Percentiles rank a stretch among this genome's conserved stretches.
phyloP scores from a whole-genome alignment of 768 basidiomycete genomes.

The Tubosaeta sp. region DNA sequence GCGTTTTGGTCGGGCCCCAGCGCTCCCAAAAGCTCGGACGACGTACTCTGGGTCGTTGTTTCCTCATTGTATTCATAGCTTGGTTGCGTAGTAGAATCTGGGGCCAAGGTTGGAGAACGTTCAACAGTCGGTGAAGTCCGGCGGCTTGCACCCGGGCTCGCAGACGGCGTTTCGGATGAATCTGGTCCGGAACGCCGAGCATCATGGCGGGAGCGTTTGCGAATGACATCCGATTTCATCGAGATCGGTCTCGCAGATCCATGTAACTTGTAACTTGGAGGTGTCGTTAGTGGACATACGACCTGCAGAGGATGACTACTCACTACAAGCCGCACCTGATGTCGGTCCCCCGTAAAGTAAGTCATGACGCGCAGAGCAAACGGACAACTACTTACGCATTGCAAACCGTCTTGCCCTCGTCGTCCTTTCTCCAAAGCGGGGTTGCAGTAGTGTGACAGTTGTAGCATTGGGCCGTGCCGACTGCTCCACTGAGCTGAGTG shows the following conservation, averaged over 20 bases:
- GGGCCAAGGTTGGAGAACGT: conserved; percentile 61
- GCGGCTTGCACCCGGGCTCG: conserved; percentile 68
- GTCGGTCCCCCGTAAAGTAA: conserved; percentile 6
- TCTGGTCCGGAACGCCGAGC: conserved; percentile 55
- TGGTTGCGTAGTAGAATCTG: conserved; percentile 64
- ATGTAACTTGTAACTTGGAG: conserved; percentile 67
- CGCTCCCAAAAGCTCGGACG: conserved; percentile 52
- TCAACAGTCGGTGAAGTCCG: conserved; percentile 65
- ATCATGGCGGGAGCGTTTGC: conserved; percentile 81
- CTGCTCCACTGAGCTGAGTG: conserved; percentile 27
- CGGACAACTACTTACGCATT: conserved; percentile 68
- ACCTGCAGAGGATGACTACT: conserved; percentile 24
- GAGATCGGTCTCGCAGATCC: conserved; percentile 83
- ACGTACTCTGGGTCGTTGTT: conserved; percentile 31
- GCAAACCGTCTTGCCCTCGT: conserved; percentile 88
- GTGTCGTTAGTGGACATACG: conserved; percentile 8
- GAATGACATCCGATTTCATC: conserved; percentile 89
- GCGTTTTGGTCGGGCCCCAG: conserved; percentile 34
- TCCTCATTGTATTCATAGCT: conserved; percentile 50
- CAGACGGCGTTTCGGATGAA: conserved; percentile 66
- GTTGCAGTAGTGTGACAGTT: conserved; percentile 89
- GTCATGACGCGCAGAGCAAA: conserved; percentile 8
- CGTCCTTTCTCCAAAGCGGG: conserved; percentile 87
- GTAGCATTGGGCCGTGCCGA: conserved; percentile 71
- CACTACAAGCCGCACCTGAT: conserved; percentile 73